phyloP scores from a whole-genome alignment of 768 basidiomycete genomes.

The Phylloporus arenicola region DNA sequence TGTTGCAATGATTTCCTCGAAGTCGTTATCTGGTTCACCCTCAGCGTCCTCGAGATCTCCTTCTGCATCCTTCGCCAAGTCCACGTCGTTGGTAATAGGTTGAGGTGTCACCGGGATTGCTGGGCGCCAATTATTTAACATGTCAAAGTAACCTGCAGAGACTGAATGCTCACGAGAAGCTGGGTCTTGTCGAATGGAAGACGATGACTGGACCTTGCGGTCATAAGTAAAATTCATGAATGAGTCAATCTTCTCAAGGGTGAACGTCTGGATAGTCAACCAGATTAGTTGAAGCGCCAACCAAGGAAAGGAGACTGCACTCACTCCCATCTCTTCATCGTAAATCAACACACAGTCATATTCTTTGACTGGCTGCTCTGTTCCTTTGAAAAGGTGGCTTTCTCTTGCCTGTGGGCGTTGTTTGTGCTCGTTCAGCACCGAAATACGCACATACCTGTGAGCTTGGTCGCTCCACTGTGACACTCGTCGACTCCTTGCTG shows the following conservation, averaged over 20 bases:
- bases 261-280: conserved; percentile 48
- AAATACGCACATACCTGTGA: conserved; percentile 42
- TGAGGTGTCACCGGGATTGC: conserved; percentile 16
- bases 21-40: conserved; percentile 41
- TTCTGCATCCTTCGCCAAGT: conserved; percentile 28
- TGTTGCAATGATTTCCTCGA: conserved; percentile 37
- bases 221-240: conserved; percentile 51
- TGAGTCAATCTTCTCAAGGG: conserved; percentile 72
- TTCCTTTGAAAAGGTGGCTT: conserved; percentile 51
- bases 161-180: conserved; percentile 20
- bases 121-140: conserved; percentile 6
- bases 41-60: conserved; percentile 33
- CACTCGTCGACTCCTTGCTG: conserved; percentile 44
- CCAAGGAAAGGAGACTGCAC: conserved; percentile 18
- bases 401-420: conserved; percentile 41
- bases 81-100: conserved; percentile 26
- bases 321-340: conserved; percentile 67
- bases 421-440: not conserved
- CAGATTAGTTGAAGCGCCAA: conserved; percentile 6
- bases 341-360: conserved; percentile 76
- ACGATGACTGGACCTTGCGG: conserved; percentile 35
- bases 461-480: conserved; percentile 63
- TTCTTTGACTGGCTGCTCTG: conserved; percentile 57
- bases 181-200: conserved; percentile 9
- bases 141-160: not conserved